Conservation (phyloP, 257 asterid genomes). For the Salvia splendens region DNA sequence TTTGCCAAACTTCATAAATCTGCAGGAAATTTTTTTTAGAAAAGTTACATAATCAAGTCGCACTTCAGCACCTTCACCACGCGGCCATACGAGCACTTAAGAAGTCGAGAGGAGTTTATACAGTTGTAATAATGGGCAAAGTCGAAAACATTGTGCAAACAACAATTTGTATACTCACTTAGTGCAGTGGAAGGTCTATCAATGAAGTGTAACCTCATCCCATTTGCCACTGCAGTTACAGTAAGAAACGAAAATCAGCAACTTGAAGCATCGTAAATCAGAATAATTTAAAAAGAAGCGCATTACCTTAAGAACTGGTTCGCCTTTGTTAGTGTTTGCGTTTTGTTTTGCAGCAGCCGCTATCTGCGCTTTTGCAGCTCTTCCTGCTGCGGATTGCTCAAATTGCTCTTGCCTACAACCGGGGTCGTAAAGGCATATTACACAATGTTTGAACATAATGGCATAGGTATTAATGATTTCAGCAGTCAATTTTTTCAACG, state of each 20-base stretch:
- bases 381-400: constrained; percentile 84
- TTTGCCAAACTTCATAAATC: constrained; percentile 21
- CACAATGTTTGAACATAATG: not conserved
- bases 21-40: constrained; percentile 28
- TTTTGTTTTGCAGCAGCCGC: constrained; percentile 81
- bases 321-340: constrained; percentile 67
- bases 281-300: no score
- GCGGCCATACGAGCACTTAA: not conserved
- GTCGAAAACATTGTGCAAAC: not conserved
- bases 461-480: not conserved
- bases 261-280: constrained; percentile 16
- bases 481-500: not conserved
- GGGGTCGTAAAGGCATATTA: constrained; percentile 15
- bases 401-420: constrained; percentile 78
- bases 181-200: constrained; percentile 24
- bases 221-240: constrained; percentile 85
- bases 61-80: not conserved
- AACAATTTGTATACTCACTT: constrained; percentile 44
- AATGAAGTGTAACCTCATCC: constrained; percentile 54
- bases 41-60: not conserved
- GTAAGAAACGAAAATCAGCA: constrained; percentile 27
- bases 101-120: not conserved
- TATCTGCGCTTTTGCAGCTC: constrained; percentile 83
- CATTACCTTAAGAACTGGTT: constrained; percentile 81
- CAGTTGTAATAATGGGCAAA: not conserved